Conservation (phyloP, 1,139 yeast species). For the Petasospora fabianii region DNA sequence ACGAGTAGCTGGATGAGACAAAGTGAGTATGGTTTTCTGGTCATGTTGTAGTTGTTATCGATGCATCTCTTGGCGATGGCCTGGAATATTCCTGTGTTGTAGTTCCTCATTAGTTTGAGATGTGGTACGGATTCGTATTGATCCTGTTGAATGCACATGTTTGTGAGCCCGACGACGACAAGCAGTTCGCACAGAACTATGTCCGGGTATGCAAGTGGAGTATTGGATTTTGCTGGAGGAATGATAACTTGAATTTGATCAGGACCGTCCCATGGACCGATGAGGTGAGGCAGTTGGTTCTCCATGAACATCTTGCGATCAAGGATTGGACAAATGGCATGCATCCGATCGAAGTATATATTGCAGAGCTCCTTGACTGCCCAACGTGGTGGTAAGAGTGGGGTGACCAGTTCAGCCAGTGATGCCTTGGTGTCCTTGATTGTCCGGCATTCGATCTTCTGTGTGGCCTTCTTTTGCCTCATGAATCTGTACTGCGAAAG, state of each 20-base stretch:
- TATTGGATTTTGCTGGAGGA: no score
- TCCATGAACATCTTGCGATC: conserved; percentile 36
- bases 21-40: conserved; percentile 40
- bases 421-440: neutral
- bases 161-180: conserved; percentile 38
- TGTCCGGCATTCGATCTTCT: conserved; percentile 4
- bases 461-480: conserved; percentile 11
- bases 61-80: conserved; percentile 41
- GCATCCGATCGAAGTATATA: conserved; percentile 41
- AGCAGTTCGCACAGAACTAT: conserved; percentile 42
- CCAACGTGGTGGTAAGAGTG: conserved; percentile 38
- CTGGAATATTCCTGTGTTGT: conserved; percentile 36
- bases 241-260: no score
- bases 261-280: conserved; percentile 26
- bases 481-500: conserved; percentile 7
- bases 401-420: conserved; percentile 11
- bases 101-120: conserved; percentile 35
- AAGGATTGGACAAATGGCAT: conserved; percentile 43
- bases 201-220: conserved; percentile 35
- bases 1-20: conserved; percentile 45
- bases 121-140: conserved; percentile 25
- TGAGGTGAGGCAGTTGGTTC: conserved; percentile 26
- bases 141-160: conserved; percentile 30
- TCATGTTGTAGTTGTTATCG: conserved; percentile 41
- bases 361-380: conserved; percentile 40